Base-by-base conservation (phyloP, 495 filamentous ascomycete genomes). In the Arthonia radiata region DNA sequence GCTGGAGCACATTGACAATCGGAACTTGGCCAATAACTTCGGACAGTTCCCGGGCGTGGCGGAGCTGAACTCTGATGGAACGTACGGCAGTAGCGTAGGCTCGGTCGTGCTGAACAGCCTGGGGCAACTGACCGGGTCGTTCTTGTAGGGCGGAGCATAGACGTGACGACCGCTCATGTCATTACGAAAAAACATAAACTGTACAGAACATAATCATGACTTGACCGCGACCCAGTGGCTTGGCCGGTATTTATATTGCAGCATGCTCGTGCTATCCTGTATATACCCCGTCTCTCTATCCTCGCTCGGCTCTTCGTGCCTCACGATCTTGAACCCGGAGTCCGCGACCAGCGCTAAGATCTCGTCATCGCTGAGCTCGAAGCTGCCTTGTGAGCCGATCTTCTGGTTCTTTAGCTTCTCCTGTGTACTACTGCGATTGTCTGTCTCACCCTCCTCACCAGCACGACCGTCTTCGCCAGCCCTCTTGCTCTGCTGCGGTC, bases 321-420 rank as follows among this genome's bases (percentile, higher is more conserved):
- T 27, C 34, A 48, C 46, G 13, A 94, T 47, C 22, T 52, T 50
- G 43, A 97, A 94, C 0, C 81, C 89, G 42, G 81, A 56, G 18
- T 61, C 56, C 40, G 67, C 53, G 4, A 93, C 61, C 18, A 94
- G 52, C 25, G 48, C 48, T 36, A 91, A 48, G 15, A 97, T 71
- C 48, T 94, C 86, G 32, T 86, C 73, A 31, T 91, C 60, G 4
- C 74, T 71, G 24, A 92, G 54, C 49, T 97, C 86, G 36, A 93
- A 71, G 36, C 62, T 71, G 1, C 81, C 81, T 0, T 75, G 71
- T 35, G 81, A 77, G 0, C 65, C 75, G 34, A 90, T 70, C 0
- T 67, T 67, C 18, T 26, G 11, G 23, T 18, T 26, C 11, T 28
- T 21, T 9, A 5, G 11, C 12, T 38, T 29, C 5, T 25, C 8